Percentiles rank a stretch among this genome's conserved stretches.
Evolutionary conservation across 129 eudicot species (phyloP).

Genomic region (carrot (Daucus carota)): DH1_v3.0 NC_030387.2:30907501-30908000

Average conservation of each 20-base stretch:
- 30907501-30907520: neutral
- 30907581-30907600: neutral
- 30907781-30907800: neutral
- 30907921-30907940: neutral
- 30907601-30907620: neutral
- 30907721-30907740: neutral
- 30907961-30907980: neutral
- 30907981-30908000: neutral
- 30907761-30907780: neutral
- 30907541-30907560: neutral
- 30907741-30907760: neutral
- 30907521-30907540: neutral
- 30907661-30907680: neutral
- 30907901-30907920: neutral
- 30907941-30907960: neutral
- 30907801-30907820: neutral
- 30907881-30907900: neutral
- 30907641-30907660: too few relatives aligned
- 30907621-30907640: constrained; percentile 1
- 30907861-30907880: neutral
- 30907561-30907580: neutral
- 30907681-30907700: neutral
- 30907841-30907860: neutral
- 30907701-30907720: neutral
- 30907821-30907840: neutral